Conservation (phyloP, 2,329 filamentous ascomycete species). For the Colletotrichum camelliae region DNA sequence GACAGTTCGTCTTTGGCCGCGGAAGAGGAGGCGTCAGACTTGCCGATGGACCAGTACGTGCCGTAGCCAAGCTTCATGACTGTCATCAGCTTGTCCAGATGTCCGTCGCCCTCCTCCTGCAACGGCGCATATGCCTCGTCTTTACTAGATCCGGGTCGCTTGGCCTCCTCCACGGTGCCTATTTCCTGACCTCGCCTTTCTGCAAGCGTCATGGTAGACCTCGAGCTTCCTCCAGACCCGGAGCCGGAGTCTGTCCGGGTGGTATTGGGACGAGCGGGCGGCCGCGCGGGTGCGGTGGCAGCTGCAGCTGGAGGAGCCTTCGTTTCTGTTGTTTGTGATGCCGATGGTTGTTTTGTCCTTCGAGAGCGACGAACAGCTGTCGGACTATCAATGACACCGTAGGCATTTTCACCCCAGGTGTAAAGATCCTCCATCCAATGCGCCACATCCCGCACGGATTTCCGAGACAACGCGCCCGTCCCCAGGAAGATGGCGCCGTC, state of each 20-base stretch:
- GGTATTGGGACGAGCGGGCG: background rate
- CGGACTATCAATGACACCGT: conserved; percentile 83
- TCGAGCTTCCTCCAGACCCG: conserved; percentile 1
- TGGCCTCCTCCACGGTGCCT: conserved; percentile 20
- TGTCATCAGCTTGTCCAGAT: conserved; percentile 62
- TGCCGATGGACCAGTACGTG: conserved; percentile 62
- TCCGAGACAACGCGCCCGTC: conserved; percentile 72
- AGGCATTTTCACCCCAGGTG: conserved; percentile 81
- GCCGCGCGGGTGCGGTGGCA: background rate
- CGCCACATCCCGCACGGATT: conserved; percentile 74
- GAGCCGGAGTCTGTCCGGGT: conserved; percentile 9
- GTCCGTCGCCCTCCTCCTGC: conserved; percentile 38
- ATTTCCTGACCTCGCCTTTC: conserved; percentile 20
- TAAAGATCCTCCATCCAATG: conserved; percentile 92
- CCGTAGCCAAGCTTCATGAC: conserved; percentile 73
- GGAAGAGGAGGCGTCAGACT: conserved; percentile 8
- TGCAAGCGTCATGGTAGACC: conserved; percentile 17
- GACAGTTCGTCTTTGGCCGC: background rate
- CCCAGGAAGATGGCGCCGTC: conserved; percentile 91
- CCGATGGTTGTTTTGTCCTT: conserved; percentile 38
- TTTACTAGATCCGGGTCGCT: background rate
- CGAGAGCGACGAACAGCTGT: conserved; percentile 63
- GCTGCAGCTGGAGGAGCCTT: background rate
- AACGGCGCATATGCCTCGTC: background rate
- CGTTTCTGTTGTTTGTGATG: background rate